Evolutionary conservation across 2,329 filamentous ascomycete genomes (phyloP), one percentile per base, ranked within the genome.

Genomic region (Tolypocladium cylindrosporum): DNA sequence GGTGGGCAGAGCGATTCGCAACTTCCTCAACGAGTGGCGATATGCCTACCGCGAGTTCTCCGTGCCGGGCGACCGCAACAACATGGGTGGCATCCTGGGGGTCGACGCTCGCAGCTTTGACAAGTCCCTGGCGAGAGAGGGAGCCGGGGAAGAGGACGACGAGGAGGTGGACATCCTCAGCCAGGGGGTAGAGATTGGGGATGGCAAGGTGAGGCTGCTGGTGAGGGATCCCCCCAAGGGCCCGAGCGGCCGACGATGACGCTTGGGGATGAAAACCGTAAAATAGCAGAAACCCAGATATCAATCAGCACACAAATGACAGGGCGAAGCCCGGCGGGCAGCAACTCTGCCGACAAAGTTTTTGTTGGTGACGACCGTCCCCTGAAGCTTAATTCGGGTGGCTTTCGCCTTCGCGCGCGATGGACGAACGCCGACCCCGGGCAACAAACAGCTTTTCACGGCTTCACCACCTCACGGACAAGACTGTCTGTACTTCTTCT

Each of bases 41-140:
- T 99, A 97, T 70, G 89, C 90, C 0, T 99, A 93, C 74, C 88
- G 93, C 57, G 94, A 99, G 74, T 99, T 99, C 73, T 94, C 89
- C 42, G 92, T 97, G 11, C 91, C 92, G 2, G 93, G 93, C n/a
- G 94, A 97, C 72, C 84, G 91, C 57, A 87, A 86, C 70, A 87
- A 81, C 69, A 86, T 87, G 75, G 92, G 91, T 59, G 93, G 94
- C 50, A 88, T 88, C 59, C 70, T 88, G 59, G 85, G 85, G 9
- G 83, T 88, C 60, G 85, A 88, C 67, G 83, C 84, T 41, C 76
- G 83, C 61, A 87, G 84, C 68, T 88, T 82, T 77, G 85, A 88
- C 71, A 85, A 81, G 73, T 79, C 79, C 21, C 71, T 87, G 57
- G 68, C 74, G 8, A 76, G 79, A 59, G 79, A 84, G 19, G 73